Base-by-base conservation (phyloP, 1,139 yeast species). In the Candida smagusa region DNA sequence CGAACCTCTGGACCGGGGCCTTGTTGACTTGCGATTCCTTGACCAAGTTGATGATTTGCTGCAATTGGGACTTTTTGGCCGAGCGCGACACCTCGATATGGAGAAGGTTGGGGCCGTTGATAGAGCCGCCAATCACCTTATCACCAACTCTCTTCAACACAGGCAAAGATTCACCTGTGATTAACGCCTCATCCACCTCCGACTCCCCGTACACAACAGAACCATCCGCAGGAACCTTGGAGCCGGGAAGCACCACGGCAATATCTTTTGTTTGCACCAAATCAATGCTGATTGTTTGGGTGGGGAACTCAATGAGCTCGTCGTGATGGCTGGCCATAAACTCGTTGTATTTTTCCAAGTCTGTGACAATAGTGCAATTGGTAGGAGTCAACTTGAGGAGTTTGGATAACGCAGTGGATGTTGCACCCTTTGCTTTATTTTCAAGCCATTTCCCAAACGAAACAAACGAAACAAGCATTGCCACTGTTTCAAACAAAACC, bases 221-320 rank as follows among this genome's bases (percentile, higher is more conserved):
- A 27, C 98, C 99, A 66, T 94, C 99, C 1, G 96, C 90, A 0
- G 97, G 96, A 4, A 94, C 74, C 49, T 81, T 87, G 37, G 82
- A 82, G 9, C 98, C 98, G 0, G 98, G 95, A 34, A 80, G 67
- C 5, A 92, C 74, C 29, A 87, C 72, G 0, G 89, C 84, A 30
- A 86, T 70, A 58, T 94, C 98, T 48, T 79, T 76, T 7, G 73
- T 65, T 58, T 94, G 96, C 33, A 92, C 63, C 42, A 87, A 70
- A 48, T 88, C 96, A 22, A 89, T 77, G 22, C 84, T 70, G 12
- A 94, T 74, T 8, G 41, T 47, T 29, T 56, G 44, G 1, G 57
- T 46, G 8, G 54, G 43, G 19, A 45, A 31, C 28, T 53, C 55
- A 3, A 43, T 34, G 40, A 51, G 43, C 12, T 36, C 39, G 6